These are phyloP conservation scores for Botrytis porri DNA, from an alignment of 2,329 filamentous ascomycete genomes.

Conservation along the genomic window DNA sequence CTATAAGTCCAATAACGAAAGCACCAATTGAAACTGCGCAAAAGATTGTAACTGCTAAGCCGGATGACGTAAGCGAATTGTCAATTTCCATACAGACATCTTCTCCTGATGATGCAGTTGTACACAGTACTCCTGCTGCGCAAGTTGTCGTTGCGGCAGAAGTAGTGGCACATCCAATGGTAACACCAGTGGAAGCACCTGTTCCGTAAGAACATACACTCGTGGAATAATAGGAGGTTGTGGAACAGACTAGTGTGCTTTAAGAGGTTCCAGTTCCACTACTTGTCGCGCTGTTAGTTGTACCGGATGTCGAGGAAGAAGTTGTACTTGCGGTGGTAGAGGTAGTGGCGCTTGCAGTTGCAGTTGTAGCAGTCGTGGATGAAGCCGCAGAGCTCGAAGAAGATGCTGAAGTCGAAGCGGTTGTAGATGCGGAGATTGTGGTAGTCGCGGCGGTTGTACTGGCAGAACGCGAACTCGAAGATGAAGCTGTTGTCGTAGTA, in stretches of 20 bases:
- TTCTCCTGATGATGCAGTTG: constrained; percentile 1
- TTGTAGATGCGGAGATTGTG: background rate
- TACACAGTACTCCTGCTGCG: constrained; percentile 11
- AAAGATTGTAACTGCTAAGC: constrained; percentile 14
- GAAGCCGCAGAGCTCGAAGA: constrained; percentile 5
- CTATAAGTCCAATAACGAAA: constrained; percentile 14
- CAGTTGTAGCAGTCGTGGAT: constrained; percentile 1
- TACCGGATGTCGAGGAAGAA: constrained; percentile 5
- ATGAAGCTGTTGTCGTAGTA: background rate
- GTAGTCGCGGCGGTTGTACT: constrained; percentile 10
- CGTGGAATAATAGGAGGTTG: constrained; percentile 11
- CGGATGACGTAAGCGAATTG: constrained; percentile 12
- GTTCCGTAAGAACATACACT: constrained; percentile 14
- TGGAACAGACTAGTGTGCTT: constrained; percentile 12
- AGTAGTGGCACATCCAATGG: constrained; percentile 14
- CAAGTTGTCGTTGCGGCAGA: background rate
- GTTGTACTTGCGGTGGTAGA: constrained; percentile 4
- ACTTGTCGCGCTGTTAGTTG: background rate
- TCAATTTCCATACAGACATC: background rate
- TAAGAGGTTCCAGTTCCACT: background rate
- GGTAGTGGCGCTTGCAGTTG: background rate
- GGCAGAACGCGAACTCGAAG: background rate
- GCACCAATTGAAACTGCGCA: background rate
- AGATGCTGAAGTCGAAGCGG: background rate
- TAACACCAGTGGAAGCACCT: constrained; percentile 17